Evolutionary conservation across 2,329 filamentous ascomycete species (phyloP).

Genomic region (Saccharata proteae): DNA sequence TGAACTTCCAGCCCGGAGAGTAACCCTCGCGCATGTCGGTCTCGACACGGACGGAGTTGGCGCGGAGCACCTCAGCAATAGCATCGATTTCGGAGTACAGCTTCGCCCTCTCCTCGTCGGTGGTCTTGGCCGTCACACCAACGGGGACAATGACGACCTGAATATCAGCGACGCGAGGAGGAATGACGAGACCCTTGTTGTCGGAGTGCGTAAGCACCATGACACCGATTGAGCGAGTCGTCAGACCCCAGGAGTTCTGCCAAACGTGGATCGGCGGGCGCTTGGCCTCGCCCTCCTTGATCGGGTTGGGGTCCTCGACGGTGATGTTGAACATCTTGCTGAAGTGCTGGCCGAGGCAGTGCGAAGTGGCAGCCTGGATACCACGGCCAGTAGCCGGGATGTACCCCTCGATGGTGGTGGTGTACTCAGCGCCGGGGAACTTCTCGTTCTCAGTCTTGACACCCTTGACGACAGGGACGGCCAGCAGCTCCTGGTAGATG

Average conservation of each 20-base stretch:
- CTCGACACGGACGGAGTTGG: constrained; percentile 64
- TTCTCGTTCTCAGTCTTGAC: constrained; percentile 96
- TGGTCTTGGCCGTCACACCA: constrained; percentile 68
- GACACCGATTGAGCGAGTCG: constrained; percentile 91
- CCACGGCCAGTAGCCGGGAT: constrained; percentile 91
- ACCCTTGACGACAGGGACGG: constrained; percentile 87
- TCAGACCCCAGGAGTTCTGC: constrained; percentile 99
- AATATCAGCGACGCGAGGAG: constrained; percentile 75
- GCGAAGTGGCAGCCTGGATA: constrained; percentile 91
- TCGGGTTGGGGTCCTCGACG: constrained; percentile 69
- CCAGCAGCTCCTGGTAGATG: constrained; percentile 86
- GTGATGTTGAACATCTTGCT: constrained; percentile 99
- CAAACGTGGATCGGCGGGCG: constrained; percentile 63
- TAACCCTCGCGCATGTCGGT: constrained; percentile 82
- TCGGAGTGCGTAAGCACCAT: constrained; percentile 99
- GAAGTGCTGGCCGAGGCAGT: constrained; percentile 94
- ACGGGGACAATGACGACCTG: constrained; percentile 86
- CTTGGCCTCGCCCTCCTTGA: constrained; percentile 57
- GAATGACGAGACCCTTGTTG: constrained; percentile 87
- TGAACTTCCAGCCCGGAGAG: constrained; percentile 94
- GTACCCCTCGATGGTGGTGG: constrained; percentile 92
- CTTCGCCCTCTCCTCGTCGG: constrained; percentile 60
- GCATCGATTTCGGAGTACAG: constrained; percentile 65
- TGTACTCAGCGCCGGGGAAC: constrained; percentile 93
- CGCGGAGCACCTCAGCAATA: constrained; percentile 56